phyloP scores from a whole-genome alignment of 306 rosid species.

The Quercus ilex region DNA sequence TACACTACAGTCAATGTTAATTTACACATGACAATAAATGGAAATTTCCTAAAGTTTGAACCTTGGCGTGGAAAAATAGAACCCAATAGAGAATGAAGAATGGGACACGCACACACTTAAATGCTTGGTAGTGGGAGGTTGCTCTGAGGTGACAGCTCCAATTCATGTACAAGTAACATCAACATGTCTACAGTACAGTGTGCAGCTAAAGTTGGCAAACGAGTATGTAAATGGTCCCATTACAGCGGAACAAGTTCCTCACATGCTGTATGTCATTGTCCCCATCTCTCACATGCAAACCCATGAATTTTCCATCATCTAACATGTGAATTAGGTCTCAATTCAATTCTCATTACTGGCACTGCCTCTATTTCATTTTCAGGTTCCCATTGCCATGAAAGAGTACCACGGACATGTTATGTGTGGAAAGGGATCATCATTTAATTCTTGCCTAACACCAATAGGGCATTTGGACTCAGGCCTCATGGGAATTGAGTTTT shows the following conservation, averaged over 20 bases:
- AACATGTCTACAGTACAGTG: neutral
- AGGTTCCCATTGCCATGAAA: neutral
- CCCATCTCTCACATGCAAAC: constrained; percentile 29
- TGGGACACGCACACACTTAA: no score
- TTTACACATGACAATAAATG: neutral
- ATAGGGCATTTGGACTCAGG: neutral
- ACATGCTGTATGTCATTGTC: constrained; percentile 20
- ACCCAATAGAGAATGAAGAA: no score
- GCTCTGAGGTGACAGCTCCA: no score
- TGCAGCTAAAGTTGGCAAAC: constrained; percentile 1
- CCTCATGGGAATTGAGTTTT: neutral
- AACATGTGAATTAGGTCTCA: constrained; percentile 1
- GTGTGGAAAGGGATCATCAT: neutral
- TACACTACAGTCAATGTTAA: neutral
- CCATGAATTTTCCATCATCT: neutral
- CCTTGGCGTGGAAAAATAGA: no score
- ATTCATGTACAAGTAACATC: no score
- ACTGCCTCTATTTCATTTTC: neutral
- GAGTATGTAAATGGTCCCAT: constrained; percentile 4
- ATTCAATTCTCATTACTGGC: neutral
- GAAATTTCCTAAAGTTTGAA: no score
- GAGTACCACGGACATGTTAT: neutral
- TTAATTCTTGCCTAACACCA: neutral
- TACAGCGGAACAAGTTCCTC: neutral
- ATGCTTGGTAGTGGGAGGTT: no score